These are phyloP conservation scores for Dioscorea zingiberensis DNA, from an alignment of 106 monocot species.

Conservation along the genomic window DNA sequence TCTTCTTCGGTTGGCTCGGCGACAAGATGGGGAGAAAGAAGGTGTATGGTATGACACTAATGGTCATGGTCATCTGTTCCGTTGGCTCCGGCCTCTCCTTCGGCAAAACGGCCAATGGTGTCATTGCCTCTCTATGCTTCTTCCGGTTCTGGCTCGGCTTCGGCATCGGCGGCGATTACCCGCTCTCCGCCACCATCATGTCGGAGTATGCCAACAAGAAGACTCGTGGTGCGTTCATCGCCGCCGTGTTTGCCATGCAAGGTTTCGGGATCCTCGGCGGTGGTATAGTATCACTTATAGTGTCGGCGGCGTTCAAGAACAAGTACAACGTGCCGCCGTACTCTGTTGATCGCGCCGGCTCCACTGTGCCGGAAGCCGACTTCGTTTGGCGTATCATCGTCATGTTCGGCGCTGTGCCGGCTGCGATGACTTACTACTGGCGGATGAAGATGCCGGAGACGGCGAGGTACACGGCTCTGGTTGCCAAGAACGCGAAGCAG, in stretches of 20 bases:
- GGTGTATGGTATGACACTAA: conserved; percentile 59
- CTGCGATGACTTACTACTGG: too few species aligned
- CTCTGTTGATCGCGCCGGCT: conserved; percentile 12
- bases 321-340: conserved; percentile 29
- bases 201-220: conserved; percentile 87
- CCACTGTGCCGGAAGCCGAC: conserved; percentile 37
- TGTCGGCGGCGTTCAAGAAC: conserved; percentile 32
- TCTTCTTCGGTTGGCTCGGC: conserved; percentile 51
- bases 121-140: conserved; percentile 60
- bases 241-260: conserved; percentile 79
- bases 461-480: conserved; percentile 2
- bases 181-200: conserved; percentile 83
- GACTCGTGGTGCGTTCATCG: conserved; percentile 72
- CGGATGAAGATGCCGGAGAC: too few species aligned
- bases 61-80: conserved; percentile 59
- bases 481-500: conserved; percentile 50
- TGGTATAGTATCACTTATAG: conserved; percentile 39
- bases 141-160: conserved; percentile 90
- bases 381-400: too few species aligned
- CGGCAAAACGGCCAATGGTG: conserved; percentile 26
- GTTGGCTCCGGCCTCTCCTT: conserved; percentile 61
- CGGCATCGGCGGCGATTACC: conserved; percentile 81
- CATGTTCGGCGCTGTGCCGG: too few species aligned
- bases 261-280: conserved; percentile 65
- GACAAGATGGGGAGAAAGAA: conserved; percentile 49